A percentile compares a stretch with the other conserved stretches of the same genome.
Conservation (phyloP, 164 flowering plant species). For the Aristolochia contorta region DNA sequence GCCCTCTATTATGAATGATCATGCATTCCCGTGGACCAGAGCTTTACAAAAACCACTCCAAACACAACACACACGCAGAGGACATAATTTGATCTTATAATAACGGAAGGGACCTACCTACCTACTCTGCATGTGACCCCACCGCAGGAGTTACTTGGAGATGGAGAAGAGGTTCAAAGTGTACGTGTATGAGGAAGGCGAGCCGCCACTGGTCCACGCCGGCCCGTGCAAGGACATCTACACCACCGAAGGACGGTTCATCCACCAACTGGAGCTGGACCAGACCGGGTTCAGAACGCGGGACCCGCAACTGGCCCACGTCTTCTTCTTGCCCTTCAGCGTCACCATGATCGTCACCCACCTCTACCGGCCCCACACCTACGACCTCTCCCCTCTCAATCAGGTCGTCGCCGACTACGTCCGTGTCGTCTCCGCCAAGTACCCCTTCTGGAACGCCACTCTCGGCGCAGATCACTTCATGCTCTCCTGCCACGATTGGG, state of each 20-base stretch:
- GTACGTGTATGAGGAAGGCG: slow-evolving; percentile 16
- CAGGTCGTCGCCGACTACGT: slow-evolving; percentile 10
- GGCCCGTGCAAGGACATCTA: slow-evolving; percentile 20
- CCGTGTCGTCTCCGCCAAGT: slow-evolving; percentile 10
- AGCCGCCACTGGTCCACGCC: slow-evolving; percentile 15
- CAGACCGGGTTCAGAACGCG: slow-evolving; percentile 6
- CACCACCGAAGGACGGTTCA: slow-evolving; percentile 16
- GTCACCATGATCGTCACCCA: slow-evolving; percentile 11
- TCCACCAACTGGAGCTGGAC: slow-evolving; percentile 13
- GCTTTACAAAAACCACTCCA: no score
- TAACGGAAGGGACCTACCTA: no score
- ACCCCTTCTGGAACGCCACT: slow-evolving; percentile 12
- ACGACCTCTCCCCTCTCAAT: slow-evolving; percentile 7
- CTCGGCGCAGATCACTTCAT: slow-evolving; percentile 18
- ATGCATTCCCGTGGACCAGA: background rate
- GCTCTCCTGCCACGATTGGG: slow-evolving; percentile 20
- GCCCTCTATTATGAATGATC: background rate
- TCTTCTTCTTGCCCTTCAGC: slow-evolving; percentile 17
- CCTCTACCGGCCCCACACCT: slow-evolving; percentile 11
- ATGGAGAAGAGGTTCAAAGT: slow-evolving; percentile 16
- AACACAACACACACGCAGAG: no score
- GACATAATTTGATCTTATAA: background rate
- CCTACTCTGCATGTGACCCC: no score
- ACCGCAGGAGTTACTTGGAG: slow-evolving; percentile 14
- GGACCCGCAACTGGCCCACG: slow-evolving; percentile 9